Evolutionary conservation across 805 yeast species (phyloP).

Genomic region (Wickerhamiella qilinensis): DNA sequence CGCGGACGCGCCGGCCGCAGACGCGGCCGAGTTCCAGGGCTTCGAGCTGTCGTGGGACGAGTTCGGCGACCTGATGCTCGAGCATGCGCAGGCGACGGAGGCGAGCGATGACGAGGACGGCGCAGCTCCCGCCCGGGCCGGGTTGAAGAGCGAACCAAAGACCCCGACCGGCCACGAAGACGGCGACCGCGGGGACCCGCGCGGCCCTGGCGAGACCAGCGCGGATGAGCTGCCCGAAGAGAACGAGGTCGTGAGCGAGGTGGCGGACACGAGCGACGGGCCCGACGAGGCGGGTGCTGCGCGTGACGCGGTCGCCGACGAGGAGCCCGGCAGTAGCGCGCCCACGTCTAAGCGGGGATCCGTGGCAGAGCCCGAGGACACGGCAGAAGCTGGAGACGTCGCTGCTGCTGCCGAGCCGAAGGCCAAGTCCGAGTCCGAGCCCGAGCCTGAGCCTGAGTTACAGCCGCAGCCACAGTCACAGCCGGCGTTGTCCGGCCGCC

Average conservation of each 20-base stretch:
- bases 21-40: conserved; percentile 15
- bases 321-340: background rate
- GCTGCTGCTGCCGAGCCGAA: too few relatives aligned
- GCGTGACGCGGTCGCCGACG: conserved; percentile 3
- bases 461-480: too few relatives aligned
- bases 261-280: conserved; percentile 2
- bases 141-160: conserved; percentile 27
- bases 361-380: too few relatives aligned
- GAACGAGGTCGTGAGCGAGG: conserved; percentile 8
- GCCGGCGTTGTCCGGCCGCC: too few relatives aligned
- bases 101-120: conserved; percentile 13
- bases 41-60: conserved; percentile 31
- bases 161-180: conserved; percentile 19
- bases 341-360: too few relatives aligned
- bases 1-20: conserved; percentile 4
- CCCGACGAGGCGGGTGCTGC: conserved; percentile 2
- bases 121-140: too few relatives aligned
- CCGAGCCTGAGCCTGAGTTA: too few relatives aligned
- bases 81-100: conserved; percentile 19
- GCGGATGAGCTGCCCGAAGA: conserved; percentile 8
- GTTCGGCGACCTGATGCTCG: conserved; percentile 28
- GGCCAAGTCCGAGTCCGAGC: too few relatives aligned
- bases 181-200: conserved; percentile 14
- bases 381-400: too few relatives aligned
- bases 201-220: conserved; percentile 9